Percentiles rank a stretch among this genome's conserved stretches.
Conservation (phyloP, 2,329 filamentous ascomycete genomes). For the Cladophialophora immunda region DNA sequence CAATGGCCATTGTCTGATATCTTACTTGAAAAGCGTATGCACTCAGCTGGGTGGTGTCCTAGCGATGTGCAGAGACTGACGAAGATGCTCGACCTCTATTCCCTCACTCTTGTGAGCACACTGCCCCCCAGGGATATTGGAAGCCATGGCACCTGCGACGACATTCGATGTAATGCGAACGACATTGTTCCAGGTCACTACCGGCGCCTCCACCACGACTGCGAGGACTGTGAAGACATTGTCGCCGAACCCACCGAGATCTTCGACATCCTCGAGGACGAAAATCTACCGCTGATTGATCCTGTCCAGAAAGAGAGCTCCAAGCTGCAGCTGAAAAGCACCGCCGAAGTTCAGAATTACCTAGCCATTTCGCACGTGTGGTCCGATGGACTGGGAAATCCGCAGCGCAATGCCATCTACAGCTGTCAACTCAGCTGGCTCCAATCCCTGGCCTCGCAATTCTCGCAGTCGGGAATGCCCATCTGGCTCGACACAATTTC, state of each 20-base stretch:
- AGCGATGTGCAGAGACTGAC: constrained; percentile 8
- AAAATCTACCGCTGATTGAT: constrained; percentile 5
- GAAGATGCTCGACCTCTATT: constrained; percentile 11
- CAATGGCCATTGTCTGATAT: constrained; percentile 7
- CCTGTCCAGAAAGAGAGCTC: neutral
- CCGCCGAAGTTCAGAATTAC: constrained; percentile 5
- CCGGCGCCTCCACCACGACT: neutral
- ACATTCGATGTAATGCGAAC: constrained; percentile 8
- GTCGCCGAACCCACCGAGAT: constrained; percentile 9
- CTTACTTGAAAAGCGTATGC: constrained; percentile 10
- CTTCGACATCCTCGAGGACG: constrained; percentile 6
- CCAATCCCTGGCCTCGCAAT: neutral
- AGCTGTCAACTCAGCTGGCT: constrained; percentile 11
- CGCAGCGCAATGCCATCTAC: constrained; percentile 11
- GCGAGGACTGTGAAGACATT: constrained; percentile 3
- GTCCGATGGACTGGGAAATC: constrained; percentile 20
- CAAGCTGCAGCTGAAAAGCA: constrained; percentile 11
- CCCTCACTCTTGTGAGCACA: constrained; percentile 11
- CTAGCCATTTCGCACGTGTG: constrained; percentile 17
- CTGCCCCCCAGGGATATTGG: constrained; percentile 6
- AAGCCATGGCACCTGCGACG: neutral
- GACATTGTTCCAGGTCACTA: constrained; percentile 7
- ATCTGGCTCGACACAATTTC: constrained; percentile 9
- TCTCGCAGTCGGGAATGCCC: neutral
- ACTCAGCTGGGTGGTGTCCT: constrained; percentile 5